phyloP scores from a whole-genome alignment of 2,329 filamentous ascomycete species.

The Rhytidhysteron rufulum region DNA sequence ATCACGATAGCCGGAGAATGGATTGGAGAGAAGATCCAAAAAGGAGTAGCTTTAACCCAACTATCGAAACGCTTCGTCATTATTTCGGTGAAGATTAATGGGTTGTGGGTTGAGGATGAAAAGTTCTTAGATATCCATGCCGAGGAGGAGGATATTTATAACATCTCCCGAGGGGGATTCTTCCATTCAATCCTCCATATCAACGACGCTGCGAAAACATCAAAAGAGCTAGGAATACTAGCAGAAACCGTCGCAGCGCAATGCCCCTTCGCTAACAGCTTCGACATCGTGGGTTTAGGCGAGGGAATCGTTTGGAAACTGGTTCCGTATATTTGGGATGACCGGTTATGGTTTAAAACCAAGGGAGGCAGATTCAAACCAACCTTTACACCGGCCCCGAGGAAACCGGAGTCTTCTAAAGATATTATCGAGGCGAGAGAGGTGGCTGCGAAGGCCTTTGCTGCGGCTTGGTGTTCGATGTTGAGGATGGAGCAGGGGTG shows the following conservation, averaged over 20 bases:
- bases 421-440: conserved; percentile 9
- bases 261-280: conserved; percentile 22
- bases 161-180: conserved; percentile 18
- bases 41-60: conserved; percentile 19
- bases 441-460: conserved; percentile 11
- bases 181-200: conserved; percentile 16
- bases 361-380: conserved; percentile 25
- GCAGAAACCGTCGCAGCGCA: conserved; percentile 16
- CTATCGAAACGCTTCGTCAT: conserved; percentile 25
- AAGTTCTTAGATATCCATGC: conserved; percentile 18
- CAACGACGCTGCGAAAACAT: conserved; percentile 9
- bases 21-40: conserved; percentile 26
- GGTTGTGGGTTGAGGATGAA: conserved; percentile 19
- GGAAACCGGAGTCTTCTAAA: conserved; percentile 4
- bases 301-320: conserved; percentile 27
- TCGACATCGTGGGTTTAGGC: conserved; percentile 17
- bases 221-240: conserved; percentile 10
- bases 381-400: conserved; percentile 16
- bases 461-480: conserved; percentile 16
- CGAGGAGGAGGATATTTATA: conserved; percentile 17
- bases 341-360: conserved; percentile 23
- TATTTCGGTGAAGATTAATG: conserved; percentile 22
- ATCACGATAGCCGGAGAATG: conserved; percentile 28
- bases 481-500: conserved; percentile 22
- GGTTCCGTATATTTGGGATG: conserved; percentile 10